Conservation (phyloP, 805 yeast genomes). For the Metschnikowia rubicola region DNA sequence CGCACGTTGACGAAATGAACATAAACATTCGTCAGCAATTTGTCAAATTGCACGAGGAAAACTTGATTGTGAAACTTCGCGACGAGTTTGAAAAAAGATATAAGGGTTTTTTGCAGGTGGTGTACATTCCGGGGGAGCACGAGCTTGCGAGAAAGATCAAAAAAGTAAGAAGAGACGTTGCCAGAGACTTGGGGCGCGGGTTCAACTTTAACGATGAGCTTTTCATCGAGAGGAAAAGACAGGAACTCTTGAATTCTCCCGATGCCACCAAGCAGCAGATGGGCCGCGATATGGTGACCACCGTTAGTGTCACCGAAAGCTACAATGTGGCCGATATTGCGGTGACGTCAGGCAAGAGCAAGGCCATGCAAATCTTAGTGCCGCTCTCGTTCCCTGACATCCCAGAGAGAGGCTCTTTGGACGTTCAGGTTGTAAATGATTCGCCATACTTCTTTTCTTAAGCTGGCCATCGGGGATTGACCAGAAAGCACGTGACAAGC, state of each 20-base stretch:
- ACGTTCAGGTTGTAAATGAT: conserved; percentile 65
- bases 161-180: conserved; percentile 46
- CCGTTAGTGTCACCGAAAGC: conserved; percentile 54
- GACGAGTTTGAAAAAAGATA: conserved; percentile 82
- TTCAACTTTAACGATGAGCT: conserved; percentile 72
- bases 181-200: conserved; percentile 48
- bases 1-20: conserved; percentile 74
- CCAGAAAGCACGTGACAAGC: not conserved
- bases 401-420: conserved; percentile 81
- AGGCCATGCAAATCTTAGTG: conserved; percentile 47
- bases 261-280: conserved; percentile 46
- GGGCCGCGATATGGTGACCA: conserved; percentile 61
- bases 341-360: conserved; percentile 20
- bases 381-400: conserved; percentile 70
- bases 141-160: conserved; percentile 50
- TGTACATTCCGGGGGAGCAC: conserved; percentile 50
- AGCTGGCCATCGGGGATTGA: not conserved
- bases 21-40: conserved; percentile 69
- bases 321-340: conserved; percentile 25
- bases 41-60: conserved; percentile 69
- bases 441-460: conserved; percentile 76
- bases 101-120: conserved; percentile 60
- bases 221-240: conserved; percentile 63
- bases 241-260: conserved; percentile 48
- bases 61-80: conserved; percentile 65